Percentiles rank a stretch among this genome's conserved stretches.
These are phyloP conservation scores for Oryza rufipogon DNA, from an alignment of 176 grass and related monocot species.

Conservation along the genomic window DNA sequence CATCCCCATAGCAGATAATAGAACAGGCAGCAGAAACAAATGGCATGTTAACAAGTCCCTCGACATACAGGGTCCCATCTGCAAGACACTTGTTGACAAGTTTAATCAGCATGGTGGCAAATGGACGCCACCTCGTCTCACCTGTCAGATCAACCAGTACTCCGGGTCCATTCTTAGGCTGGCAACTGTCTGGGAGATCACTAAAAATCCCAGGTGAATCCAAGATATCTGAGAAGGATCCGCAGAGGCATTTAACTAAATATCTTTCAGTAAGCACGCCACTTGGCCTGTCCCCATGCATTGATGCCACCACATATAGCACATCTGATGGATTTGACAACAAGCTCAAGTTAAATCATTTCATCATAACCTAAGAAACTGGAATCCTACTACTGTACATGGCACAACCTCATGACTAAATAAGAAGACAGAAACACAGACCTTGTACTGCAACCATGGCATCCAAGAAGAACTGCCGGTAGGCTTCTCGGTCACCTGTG, in stretches of 20 bases:
- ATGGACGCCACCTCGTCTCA: constrained; percentile 60
- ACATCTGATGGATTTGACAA: constrained; percentile 63
- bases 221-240: constrained; percentile 60
- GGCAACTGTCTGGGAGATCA: constrained; percentile 72
- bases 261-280: constrained; percentile 49
- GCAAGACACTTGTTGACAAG: constrained; percentile 81
- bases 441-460: constrained; percentile 75
- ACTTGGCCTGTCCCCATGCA: constrained; percentile 40
- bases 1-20: constrained; percentile 69
- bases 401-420: neutral
- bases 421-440: constrained; percentile 19
- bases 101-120: constrained; percentile 74
- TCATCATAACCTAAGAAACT: constrained; percentile 4
- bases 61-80: constrained; percentile 88
- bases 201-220: constrained; percentile 67
- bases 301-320: constrained; percentile 58
- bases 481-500: constrained; percentile 78
- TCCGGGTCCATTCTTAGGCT: constrained; percentile 64
- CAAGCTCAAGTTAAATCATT: constrained; percentile 31
- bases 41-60: constrained; percentile 70
- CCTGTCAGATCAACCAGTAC: constrained; percentile 75
- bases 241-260: constrained; percentile 64
- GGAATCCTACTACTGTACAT: neutral
- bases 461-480: constrained; percentile 89
- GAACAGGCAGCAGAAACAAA: constrained; percentile 80